These are phyloP conservation scores for Lichtheimia ramosa DNA, from an alignment of 371 early-diverging fungal species.

Conservation along the genomic window DNA sequence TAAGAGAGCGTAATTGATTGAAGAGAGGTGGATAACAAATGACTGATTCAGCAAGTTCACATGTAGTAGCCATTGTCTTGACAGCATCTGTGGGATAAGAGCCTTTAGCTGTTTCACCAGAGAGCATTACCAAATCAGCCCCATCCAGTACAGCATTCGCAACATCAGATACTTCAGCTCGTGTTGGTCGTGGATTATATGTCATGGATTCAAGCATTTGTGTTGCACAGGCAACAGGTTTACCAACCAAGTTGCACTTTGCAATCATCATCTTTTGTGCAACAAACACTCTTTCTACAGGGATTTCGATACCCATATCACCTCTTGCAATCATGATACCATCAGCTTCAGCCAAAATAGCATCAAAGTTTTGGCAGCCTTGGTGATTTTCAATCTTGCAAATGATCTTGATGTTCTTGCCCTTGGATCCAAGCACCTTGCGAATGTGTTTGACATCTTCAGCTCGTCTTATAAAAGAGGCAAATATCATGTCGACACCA, in stretches of 20 bases:
- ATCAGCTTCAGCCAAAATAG: conserved; percentile 91
- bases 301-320: conserved; percentile 95
- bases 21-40: conserved; percentile 75
- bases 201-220: conserved; percentile 99
- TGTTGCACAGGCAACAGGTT: conserved; percentile 95
- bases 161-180: conserved; percentile 98
- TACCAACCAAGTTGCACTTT: conserved; percentile 89
- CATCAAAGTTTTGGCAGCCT: conserved; percentile 92
- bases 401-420: conserved; percentile 87
- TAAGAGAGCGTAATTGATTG: conserved; percentile 75
- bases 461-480: conserved; percentile 91
- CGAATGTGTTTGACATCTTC: conserved; percentile 88
- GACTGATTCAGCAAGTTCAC: conserved; percentile 71
- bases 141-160: conserved; percentile 96
- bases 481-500: conserved; percentile 94
- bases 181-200: conserved; percentile 89
- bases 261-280: conserved; percentile 97
- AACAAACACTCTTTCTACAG: conserved; percentile 84
- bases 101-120: conserved; percentile 96
- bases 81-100: conserved; percentile 76
- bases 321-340: conserved; percentile 99
- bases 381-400: conserved; percentile 93
- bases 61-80: conserved; percentile 70
- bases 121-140: conserved; percentile 96
- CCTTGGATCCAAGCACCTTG: conserved; percentile 70